phyloP scores from a whole-genome alignment of 768 basidiomycete species.

The Boletus coccyginus region DNA sequence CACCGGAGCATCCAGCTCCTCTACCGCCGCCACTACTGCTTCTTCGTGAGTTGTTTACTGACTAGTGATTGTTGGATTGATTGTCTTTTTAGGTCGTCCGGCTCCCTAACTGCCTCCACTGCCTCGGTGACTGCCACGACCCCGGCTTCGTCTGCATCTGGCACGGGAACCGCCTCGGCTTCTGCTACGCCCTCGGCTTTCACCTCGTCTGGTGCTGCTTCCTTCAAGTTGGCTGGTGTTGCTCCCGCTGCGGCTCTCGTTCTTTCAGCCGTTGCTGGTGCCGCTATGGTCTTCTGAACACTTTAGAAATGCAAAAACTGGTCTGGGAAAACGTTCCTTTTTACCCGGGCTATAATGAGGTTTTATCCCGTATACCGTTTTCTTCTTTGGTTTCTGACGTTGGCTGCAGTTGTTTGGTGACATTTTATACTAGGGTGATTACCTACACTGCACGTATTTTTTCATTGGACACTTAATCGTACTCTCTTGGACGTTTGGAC shows the following conservation, averaged over 20 bases:
- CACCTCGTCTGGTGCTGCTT: slow-evolving; percentile 25
- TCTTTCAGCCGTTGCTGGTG: slow-evolving; percentile 49
- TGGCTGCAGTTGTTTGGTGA: slow-evolving; percentile 8
- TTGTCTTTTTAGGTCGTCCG: background rate
- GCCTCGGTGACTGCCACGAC: slow-evolving; percentile 11
- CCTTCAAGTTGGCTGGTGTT: slow-evolving; percentile 32
- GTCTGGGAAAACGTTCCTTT: background rate
- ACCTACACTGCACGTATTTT: slow-evolving; percentile 9
- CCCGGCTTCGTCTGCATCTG: background rate
- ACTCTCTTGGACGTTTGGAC: slow-evolving; percentile 17
- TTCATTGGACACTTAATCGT: slow-evolving; percentile 16
- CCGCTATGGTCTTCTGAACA: slow-evolving; percentile 43
- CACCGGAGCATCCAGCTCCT: slow-evolving; percentile 13
- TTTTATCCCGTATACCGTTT: slow-evolving; percentile 18
- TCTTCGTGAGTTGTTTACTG: slow-evolving; percentile 10
- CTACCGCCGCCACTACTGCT: background rate
- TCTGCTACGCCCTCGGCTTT: slow-evolving; percentile 23
- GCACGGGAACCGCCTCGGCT: slow-evolving; percentile 1
- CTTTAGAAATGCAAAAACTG: slow-evolving; percentile 3
- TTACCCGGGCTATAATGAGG: background rate
- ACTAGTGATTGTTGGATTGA: background rate
- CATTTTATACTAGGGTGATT: slow-evolving; percentile 13
- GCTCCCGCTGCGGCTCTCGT: slow-evolving; percentile 36
- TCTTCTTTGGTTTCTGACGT: slow-evolving; percentile 7
- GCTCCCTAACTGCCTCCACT: background rate